These are phyloP conservation scores for Theileria sp. DNA, from an alignment of 169 alveolate species.

Conservation along the genomic window DNA sequence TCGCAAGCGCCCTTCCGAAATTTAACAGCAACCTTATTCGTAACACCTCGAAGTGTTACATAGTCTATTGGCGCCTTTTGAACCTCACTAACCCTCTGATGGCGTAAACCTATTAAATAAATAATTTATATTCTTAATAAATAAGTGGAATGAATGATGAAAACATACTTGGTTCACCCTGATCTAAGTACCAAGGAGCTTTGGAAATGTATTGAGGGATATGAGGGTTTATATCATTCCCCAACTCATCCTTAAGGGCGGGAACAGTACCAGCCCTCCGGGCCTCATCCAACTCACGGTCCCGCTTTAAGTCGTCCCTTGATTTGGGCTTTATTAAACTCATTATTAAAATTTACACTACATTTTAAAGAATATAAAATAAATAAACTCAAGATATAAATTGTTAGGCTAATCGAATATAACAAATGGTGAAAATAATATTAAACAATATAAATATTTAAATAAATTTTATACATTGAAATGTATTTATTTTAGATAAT, in stretches of 20 bases:
- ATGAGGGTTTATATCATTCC: slow-evolving; percentile 79
- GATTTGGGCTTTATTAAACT: slow-evolving; percentile 58
- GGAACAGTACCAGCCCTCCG: slow-evolving; percentile 67
- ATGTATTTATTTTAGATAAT: no score
- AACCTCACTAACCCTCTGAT: slow-evolving; percentile 71
- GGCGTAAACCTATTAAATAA: slow-evolving; percentile 64
- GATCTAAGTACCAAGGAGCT: slow-evolving; percentile 84
- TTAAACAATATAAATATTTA: no score
- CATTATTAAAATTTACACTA: slow-evolving; percentile 21
- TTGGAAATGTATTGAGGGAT: slow-evolving; percentile 84
- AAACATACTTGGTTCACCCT: slow-evolving; percentile 68
- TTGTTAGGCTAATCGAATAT: neutral
- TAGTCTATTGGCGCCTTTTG: slow-evolving; percentile 61
- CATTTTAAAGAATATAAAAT: neutral
- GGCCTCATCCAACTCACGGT: slow-evolving; percentile 69
- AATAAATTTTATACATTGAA: no score
- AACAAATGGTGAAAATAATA: neutral
- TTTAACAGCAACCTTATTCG: slow-evolving; percentile 62
- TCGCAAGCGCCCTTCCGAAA: slow-evolving; percentile 96
- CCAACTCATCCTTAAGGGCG: slow-evolving; percentile 70
- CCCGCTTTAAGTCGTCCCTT: slow-evolving; percentile 68
- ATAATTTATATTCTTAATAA: neutral
- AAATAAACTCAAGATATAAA: neutral
- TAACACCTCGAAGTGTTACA: slow-evolving; percentile 63
- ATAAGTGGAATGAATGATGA: slow-evolving; percentile 10